Base-by-base conservation (phyloP, 768 basidiomycete genomes). In the Mycena pura region DNA sequence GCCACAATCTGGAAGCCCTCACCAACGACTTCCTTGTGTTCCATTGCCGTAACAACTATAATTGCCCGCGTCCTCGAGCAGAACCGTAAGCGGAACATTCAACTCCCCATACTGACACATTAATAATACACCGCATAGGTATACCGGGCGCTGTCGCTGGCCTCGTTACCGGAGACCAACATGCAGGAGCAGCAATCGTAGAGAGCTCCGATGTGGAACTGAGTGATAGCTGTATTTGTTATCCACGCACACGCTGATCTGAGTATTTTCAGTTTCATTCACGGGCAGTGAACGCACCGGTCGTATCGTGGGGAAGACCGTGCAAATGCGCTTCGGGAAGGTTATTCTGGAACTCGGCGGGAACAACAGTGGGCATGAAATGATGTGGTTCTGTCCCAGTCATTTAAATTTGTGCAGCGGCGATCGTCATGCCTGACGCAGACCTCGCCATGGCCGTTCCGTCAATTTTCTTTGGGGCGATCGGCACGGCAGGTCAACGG, bases 1-100 rank as follows among this genome's bases (percentile, higher is more conserved):
- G 89, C 94, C 2, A 96, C 94, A 0, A 73, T 99, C 44, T 98
- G 96, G 96, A 98, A 98, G 72, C 96, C 96, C 7, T 91, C 95
- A 0, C 93, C 90, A 2, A 91, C 84, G 3, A 98, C 96, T 0
- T 89, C 96, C 4, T 76, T 96, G 32, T 96, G 89, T 72, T 83
- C 95, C n/a, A 90, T 99, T 58, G 96, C 96, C 0, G 85, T 95
- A 22, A 95, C 93, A 22, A 89, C 86, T 71, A 92, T 98, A 67
- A 80, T 99, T 24, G 81, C 93, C 19, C 73, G 78, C 28, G 91
- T 98, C 14, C 80, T 99, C 59, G 91, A 95, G 74, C 80, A 75
- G 58, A 95, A 98, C 71, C 86, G 86, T 32, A 31, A 44, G 58
- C 17, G 3, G 5, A 13, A 28, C 32, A 13, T 54, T 38, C 14